Percentiles rank a stretch among this genome's conserved stretches.
Evolutionary conservation across 2,329 filamentous ascomycete species (phyloP).

Genomic region (Colletotrichum scovillei): DNA sequence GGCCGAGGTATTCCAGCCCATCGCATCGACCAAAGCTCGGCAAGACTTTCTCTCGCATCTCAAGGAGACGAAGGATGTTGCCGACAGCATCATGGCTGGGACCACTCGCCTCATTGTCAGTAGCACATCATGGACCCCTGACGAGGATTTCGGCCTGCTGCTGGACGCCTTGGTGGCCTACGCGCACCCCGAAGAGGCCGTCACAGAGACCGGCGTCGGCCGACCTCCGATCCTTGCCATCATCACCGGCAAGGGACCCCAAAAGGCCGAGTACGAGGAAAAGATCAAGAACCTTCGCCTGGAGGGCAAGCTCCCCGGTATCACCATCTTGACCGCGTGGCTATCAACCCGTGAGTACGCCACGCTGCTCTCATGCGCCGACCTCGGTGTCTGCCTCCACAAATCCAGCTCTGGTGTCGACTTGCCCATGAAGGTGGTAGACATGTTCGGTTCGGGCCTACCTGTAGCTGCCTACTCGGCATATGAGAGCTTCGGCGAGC

Average conservation of each 20-base stretch:
- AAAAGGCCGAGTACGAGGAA: conserved; percentile 79
- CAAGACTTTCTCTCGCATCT: conserved; percentile 71
- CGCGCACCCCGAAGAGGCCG: conserved; percentile 61
- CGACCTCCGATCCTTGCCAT: conserved; percentile 76
- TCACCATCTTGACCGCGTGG: conserved; percentile 85
- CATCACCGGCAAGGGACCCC: conserved; percentile 94
- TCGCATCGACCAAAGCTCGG: conserved; percentile 59
- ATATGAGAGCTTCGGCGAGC: conserved; percentile 89
- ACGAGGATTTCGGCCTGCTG: conserved; percentile 93
- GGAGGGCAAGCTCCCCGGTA: conserved; percentile 72
- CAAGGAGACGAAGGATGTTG: conserved; percentile 71
- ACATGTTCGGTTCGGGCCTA: conserved; percentile 96
- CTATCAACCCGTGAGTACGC: conserved; percentile 88
- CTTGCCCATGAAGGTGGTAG: conserved; percentile 98
- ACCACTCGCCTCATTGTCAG: conserved; percentile 81
- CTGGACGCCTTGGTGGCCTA: conserved; percentile 85
- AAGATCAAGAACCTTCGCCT: conserved; percentile 71
- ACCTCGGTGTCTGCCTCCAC: conserved; percentile 91
- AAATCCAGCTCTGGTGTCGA: conserved; percentile 95
- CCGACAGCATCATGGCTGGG: conserved; percentile 67
- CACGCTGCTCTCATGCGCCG: conserved; percentile 82
- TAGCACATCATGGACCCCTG: conserved; percentile 96
- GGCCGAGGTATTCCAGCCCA: conserved; percentile 82
- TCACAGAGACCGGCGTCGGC: conserved; percentile 36
- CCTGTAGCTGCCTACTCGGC: conserved; percentile 88